phyloP scores from a whole-genome alignment of 768 basidiomycete species.

The Glaciozyma martinii region DNA sequence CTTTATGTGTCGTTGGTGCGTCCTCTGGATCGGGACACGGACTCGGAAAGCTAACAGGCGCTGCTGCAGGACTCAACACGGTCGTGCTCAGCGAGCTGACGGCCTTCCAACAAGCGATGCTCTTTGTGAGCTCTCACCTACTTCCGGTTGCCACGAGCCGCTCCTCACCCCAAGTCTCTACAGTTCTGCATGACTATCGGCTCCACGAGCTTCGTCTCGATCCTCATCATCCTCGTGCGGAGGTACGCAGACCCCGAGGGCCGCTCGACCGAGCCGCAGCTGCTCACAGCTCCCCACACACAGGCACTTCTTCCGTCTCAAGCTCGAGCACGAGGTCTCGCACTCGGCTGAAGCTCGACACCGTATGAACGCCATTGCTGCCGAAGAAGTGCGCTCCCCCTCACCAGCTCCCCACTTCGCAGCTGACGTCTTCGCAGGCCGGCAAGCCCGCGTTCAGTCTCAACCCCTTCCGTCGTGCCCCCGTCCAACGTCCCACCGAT shows the following conservation, averaged over 20 bases:
- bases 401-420: too few species aligned
- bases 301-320: constrained; percentile 62
- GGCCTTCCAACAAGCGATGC: constrained; percentile 37
- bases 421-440: too few species aligned
- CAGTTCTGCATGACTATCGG: constrained; percentile 18
- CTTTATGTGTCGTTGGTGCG: constrained; percentile 41
- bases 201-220: constrained; percentile 61
- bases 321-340: constrained; percentile 46
- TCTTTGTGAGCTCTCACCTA: constrained; percentile 53
- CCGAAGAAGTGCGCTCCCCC: constrained; percentile 8
- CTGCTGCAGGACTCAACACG: constrained; percentile 47
- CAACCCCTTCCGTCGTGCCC: too few species aligned
- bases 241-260: constrained; percentile 46
- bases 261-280: not conserved
- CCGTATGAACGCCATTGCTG: constrained; percentile 21
- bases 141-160: constrained; percentile 46
- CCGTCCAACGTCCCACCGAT: too few species aligned
- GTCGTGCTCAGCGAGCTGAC: constrained; percentile 35
- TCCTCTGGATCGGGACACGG: too few species aligned
- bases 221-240: constrained; percentile 71
- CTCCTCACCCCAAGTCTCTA: not conserved
- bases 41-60: constrained; percentile 32
- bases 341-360: constrained; percentile 12
- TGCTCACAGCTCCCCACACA: not conserved
- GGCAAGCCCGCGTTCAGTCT: too few species aligned